Percentiles rank a stretch among this genome's conserved stretches.
Conservation (phyloP, 108 stramenopile genomes). For the Cyclostephanos invisitatus region DNA sequence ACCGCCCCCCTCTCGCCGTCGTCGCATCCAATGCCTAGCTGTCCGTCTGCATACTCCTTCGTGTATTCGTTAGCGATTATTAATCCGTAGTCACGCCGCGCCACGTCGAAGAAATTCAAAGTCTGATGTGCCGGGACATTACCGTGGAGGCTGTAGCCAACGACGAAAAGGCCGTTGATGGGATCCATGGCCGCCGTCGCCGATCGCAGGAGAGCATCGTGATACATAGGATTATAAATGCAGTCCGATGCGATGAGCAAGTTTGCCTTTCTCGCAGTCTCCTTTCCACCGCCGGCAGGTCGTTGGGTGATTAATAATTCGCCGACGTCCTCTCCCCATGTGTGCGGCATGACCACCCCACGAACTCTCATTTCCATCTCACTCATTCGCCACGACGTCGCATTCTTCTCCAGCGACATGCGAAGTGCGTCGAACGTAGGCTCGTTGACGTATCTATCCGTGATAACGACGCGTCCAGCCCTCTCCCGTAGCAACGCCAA, state of each 20-base stretch:
- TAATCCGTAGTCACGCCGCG: constrained; percentile 11
- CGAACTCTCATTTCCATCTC: not conserved
- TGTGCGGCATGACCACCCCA: not conserved
- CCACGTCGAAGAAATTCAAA: constrained; percentile 30
- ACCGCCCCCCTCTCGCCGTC: constrained; percentile 11
- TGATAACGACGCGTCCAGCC: constrained; percentile 4
- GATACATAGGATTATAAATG: constrained; percentile 49
- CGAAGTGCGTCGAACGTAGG: constrained; percentile 19
- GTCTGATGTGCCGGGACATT: constrained; percentile 24
- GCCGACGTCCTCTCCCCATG: constrained; percentile 20
- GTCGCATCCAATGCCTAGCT: constrained; percentile 11
- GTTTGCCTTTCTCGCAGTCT: not conserved
- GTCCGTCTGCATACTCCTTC: constrained; percentile 8
- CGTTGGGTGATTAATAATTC: constrained; percentile 49
- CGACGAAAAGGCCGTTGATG: constrained; percentile 17
- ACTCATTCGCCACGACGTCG: not conserved
- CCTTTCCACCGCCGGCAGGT: constrained; percentile 41
- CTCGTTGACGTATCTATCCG: constrained; percentile 15
- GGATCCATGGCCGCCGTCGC: constrained; percentile 15
- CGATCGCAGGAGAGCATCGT: constrained; percentile 36
- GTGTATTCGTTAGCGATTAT: constrained; percentile 6
- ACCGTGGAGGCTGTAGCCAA: constrained; percentile 48
- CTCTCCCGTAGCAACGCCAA: constrained; percentile 12
- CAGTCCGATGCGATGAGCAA: constrained; percentile 42
- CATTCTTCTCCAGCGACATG: constrained; percentile 16